Evolutionary conservation across 345 rosid genomes (phyloP), one percentile per base, ranked within the genome.

Genomic region (Citrus glauca): DNA sequence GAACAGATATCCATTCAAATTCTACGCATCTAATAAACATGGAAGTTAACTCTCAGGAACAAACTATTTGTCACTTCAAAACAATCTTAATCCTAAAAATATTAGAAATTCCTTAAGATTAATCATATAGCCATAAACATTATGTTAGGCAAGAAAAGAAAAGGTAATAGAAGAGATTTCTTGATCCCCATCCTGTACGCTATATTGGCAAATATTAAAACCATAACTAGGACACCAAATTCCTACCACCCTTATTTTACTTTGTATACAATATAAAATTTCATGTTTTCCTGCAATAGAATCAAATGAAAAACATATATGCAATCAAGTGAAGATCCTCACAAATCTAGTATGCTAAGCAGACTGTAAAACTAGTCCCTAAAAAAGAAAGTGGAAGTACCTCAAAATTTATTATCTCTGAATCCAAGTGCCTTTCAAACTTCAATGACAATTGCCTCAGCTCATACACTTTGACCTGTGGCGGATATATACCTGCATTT

Each of bases 381-480:
- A 60, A 33, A 7, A 40, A 66, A 65, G 7, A 53, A 9, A 2
- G 9, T 7, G 9, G 72, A 72, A 66, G 66, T 81, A 92, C 98
- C 97, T 96, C 85, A 72, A 93, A 96, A 87, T 96, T 90, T 72
- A 93, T 78, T n/a, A 96, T 96, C 89, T 96, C 97, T 0, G 97
- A 89, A 40, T 81, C 96, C 50, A 95, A 81, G 82, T 92, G 98
- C 72, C 97, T 90, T 83, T 93, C 98, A 82, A 96, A 96, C 88
- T 96, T 96, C 92, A 96, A 57, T 1, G 94, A 84, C 19, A 89
- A 87, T 74, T 96, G 85, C 62, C 90, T 85, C 25, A 92, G 88
- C 84, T 94, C 97, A 37, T 92, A 94, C 53, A 94, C 99, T 87
- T 96, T 91, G 55, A 94, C 84, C 76, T 94, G 98, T 25, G 98